Evolutionary conservation across 495 filamentous ascomycete species (phyloP), one percentile per base, ranked within the genome.

Genomic region (Podospora sp.): DNA sequence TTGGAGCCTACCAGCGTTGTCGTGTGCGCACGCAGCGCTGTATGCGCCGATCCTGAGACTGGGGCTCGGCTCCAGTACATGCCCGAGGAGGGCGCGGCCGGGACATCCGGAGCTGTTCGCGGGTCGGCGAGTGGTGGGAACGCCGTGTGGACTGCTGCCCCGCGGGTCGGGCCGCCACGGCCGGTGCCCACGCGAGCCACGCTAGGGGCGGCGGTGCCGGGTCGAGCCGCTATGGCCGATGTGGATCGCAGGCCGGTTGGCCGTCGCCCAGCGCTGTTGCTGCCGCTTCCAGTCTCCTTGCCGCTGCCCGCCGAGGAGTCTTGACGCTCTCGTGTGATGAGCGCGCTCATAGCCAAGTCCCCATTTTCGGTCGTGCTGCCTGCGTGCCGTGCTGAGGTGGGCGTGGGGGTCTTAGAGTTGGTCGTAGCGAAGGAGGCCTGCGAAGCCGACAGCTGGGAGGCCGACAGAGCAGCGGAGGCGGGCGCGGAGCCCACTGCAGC

Each of bases 41-140:
- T 84, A 67, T 86, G 86, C 36, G 85, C 73, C 16, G 82, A 73
- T 11, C 87, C 87, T 5, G 86, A 88, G 9, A 81, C 77, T 1
- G 83, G 83, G 18, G 86, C 87, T 50, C 80, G 82, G 61, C 85
- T 87, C 87, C 87, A 90, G 77, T 90, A 90, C 87, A 90, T 90
- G 55, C 87, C 87, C 52, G 84, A 86, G 20, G 87, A 85, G n/a
- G 87, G 87, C 11, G 87, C 86, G 2, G 81, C 78, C 5, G 80
- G 82, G 22, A 89, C 86, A 55, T 88, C 82, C 14, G 85, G 82
- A 14, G 85, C 84, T 20, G 81, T 87, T 27, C 77, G 74, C 8
- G 86, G 82, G 71, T 87, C 84, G 50, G 82, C 83, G 11, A 89
- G 76, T 35, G 86, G 84, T 20, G 87, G 87, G 65, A 84, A 85